Evolutionary conservation across 805 yeast genomes (phyloP).

Genomic region (Grigorovia humatica): DNA sequence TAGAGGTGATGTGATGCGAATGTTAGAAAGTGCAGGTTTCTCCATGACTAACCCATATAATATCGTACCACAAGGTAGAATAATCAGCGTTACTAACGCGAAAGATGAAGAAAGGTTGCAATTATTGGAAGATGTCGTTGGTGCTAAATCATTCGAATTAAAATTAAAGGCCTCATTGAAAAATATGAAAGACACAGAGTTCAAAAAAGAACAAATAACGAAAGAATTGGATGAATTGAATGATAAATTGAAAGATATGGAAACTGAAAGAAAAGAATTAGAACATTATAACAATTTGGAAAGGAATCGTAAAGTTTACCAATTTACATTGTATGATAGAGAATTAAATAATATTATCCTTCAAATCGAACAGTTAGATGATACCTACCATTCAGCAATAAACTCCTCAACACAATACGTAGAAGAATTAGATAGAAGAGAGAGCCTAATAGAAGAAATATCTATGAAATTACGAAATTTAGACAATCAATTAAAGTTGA

Average conservation of each 20-base stretch:
- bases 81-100: conserved; percentile 80
- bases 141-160: conserved; percentile 82
- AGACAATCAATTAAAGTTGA: conserved; percentile 40
- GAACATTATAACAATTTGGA: conserved; percentile 59
- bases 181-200: conserved; percentile 66
- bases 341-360: conserved; percentile 56
- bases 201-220: conserved; percentile 60
- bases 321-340: conserved; percentile 65
- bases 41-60: conserved; percentile 86
- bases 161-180: conserved; percentile 68
- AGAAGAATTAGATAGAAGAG: conserved; percentile 51
- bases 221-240: conserved; percentile 63
- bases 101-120: conserved; percentile 73
- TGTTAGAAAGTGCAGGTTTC: conserved; percentile 86
- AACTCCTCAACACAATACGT: conserved; percentile 45
- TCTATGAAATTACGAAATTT: conserved; percentile 37
- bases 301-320: conserved; percentile 56
- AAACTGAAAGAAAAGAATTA: conserved; percentile 68
- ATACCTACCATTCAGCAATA: conserved; percentile 41
- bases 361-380: conserved; percentile 51
- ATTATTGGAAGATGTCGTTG: conserved; percentile 84
- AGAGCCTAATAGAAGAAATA: conserved; percentile 37
- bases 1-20: conserved; percentile 67
- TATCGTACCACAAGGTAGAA: conserved; percentile 93
- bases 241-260: conserved; percentile 65